A percentile compares a stretch with the other conserved stretches of the same genome.
phyloP scores from a whole-genome alignment of 2,329 filamentous ascomycete species.

The Hymenoscyphus linearis region DNA sequence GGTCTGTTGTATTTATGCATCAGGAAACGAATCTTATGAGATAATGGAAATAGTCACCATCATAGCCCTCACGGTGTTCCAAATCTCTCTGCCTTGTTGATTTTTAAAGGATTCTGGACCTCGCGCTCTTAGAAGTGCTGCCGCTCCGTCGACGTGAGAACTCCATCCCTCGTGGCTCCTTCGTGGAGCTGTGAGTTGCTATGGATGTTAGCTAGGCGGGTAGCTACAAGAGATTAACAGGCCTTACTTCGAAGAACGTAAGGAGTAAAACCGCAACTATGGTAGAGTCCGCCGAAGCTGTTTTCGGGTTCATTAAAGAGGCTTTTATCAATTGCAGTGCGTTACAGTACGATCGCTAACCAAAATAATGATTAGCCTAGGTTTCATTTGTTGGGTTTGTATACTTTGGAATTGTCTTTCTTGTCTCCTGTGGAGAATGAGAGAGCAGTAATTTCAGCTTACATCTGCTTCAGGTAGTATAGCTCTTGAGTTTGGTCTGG shows the following conservation, averaged over 20 bases:
- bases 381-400: neutral
- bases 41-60: conserved; percentile 39
- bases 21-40: conserved; percentile 35
- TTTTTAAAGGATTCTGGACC: conserved; percentile 47
- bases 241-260: conserved; percentile 50
- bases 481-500: conserved; percentile 37
- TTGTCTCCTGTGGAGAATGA: no score
- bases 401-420: neutral
- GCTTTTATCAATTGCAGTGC: conserved; percentile 47
- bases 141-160: conserved; percentile 54
- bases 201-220: neutral
- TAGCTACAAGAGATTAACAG: neutral
- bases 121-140: conserved; percentile 51
- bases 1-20: conserved; percentile 44
- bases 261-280: conserved; percentile 53
- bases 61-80: conserved; percentile 54
- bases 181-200: conserved; percentile 46
- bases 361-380: neutral
- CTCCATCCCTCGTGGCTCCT: conserved; percentile 52
- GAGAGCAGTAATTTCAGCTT: neutral
- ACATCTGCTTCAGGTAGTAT: conserved; percentile 38
- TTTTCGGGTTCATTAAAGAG: conserved; percentile 45
- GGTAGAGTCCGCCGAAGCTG: conserved; percentile 46
- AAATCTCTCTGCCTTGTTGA: conserved; percentile 48
- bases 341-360: conserved; percentile 41